Evolutionary conservation across 345 rosid species (phyloP).

Genomic region (Jatropha curcas): DNA sequence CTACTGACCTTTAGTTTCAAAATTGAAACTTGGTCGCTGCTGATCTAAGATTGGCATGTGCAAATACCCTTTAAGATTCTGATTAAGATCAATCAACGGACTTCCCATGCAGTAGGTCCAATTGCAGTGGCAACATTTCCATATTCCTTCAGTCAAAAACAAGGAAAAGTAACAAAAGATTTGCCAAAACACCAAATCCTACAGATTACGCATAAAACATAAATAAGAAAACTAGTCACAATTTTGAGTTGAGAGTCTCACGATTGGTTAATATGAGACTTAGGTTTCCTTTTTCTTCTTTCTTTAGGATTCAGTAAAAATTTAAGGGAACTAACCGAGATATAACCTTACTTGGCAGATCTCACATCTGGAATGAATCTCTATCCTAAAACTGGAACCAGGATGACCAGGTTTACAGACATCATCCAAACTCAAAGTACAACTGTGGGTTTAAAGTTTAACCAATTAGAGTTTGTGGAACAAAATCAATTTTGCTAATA

Average conservation of each 20-base stretch:
- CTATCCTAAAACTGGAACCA: background rate
- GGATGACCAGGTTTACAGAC: no score
- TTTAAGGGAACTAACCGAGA: background rate
- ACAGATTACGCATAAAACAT: background rate
- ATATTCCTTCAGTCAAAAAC: constrained; percentile 39
- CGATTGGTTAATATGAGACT: background rate
- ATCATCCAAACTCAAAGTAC: background rate
- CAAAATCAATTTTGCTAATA: background rate
- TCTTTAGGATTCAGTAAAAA: background rate
- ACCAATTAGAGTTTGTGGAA: background rate
- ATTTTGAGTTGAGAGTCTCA: background rate
- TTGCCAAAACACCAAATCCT: constrained; percentile 7
- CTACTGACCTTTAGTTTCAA: constrained; percentile 32
- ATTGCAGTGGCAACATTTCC: constrained; percentile 54
- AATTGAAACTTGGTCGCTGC: constrained; percentile 9
- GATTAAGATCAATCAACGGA: constrained; percentile 25
- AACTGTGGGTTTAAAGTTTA: no score
- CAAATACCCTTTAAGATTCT: constrained; percentile 17
- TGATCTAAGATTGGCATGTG: constrained; percentile 22
- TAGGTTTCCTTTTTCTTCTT: background rate
- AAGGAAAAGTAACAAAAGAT: constrained; percentile 13
- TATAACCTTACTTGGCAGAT: background rate
- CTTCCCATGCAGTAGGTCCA: constrained; percentile 38
- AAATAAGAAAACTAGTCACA: background rate
- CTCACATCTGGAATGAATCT: background rate